Percentiles rank a stretch among this genome's conserved stretches.
phyloP scores from a whole-genome alignment of 495 filamentous ascomycete species.

The Aspergillus conjunctus region DNA sequence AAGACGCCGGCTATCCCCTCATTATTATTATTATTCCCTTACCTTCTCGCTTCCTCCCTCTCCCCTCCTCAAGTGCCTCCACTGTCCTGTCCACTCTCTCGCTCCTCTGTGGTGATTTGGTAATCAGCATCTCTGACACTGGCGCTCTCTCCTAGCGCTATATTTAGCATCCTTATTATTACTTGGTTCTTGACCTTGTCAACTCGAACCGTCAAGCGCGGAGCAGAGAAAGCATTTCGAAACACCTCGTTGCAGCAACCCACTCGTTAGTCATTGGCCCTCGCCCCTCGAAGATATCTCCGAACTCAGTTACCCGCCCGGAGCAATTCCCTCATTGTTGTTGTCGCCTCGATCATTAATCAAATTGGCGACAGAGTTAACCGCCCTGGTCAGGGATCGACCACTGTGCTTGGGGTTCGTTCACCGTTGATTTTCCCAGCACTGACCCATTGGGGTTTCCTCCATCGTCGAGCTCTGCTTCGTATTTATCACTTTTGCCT shows the following conservation, averaged over 20 bases:
- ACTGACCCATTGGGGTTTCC: slow-evolving; percentile 20
- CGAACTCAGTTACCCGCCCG: slow-evolving; percentile 17
- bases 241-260: slow-evolving; percentile 18
- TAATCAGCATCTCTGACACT: slow-evolving; percentile 35
- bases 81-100: slow-evolving; percentile 13
- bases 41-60: slow-evolving; percentile 12
- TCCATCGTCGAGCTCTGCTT: slow-evolving; percentile 18
- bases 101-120: slow-evolving; percentile 17
- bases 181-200: slow-evolving; percentile 30
- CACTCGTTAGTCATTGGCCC: slow-evolving; percentile 17
- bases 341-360: slow-evolving; percentile 3
- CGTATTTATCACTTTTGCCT: slow-evolving; percentile 7
- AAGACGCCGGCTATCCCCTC: slow-evolving; percentile 20
- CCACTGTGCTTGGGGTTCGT: background rate
- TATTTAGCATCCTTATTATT: slow-evolving; percentile 38
- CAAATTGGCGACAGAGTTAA: slow-evolving; percentile 1
- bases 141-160: slow-evolving; percentile 32
- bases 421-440: slow-evolving; percentile 2
- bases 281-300: slow-evolving; percentile 11
- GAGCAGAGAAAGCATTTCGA: slow-evolving; percentile 29
- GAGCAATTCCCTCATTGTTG: slow-evolving; percentile 13
- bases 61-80: slow-evolving; percentile 14
- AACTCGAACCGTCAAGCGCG: slow-evolving; percentile 31
- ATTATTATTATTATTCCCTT: slow-evolving; percentile 5
- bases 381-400: slow-evolving; percentile 1